Evolutionary conservation across 352 stramenopile species (phyloP).

Genomic region (Pythium brachiatum): DNA sequence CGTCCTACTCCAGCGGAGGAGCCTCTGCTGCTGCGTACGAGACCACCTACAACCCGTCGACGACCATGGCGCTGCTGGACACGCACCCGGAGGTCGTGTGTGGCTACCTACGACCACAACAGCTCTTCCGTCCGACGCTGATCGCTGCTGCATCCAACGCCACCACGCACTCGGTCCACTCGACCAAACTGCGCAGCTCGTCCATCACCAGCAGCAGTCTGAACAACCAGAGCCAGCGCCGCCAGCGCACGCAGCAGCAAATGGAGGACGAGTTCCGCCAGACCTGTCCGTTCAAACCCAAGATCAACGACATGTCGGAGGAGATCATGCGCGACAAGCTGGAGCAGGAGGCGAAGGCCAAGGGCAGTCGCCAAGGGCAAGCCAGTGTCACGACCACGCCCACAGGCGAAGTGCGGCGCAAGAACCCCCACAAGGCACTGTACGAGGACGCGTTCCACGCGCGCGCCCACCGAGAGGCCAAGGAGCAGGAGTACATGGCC

Average conservation of each 20-base stretch:
- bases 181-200: slow-evolving; percentile 32
- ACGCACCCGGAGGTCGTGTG: slow-evolving; percentile 37
- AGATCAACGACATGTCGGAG: slow-evolving; percentile 66
- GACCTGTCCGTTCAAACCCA: slow-evolving; percentile 67
- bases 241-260: slow-evolving; percentile 49
- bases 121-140: slow-evolving; percentile 71
- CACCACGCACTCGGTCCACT: slow-evolving; percentile 22
- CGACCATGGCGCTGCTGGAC: slow-evolving; percentile 6
- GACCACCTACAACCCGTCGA: slow-evolving; percentile 11
- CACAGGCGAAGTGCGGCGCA: slow-evolving; percentile 29
- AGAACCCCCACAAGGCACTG: slow-evolving; percentile 57
- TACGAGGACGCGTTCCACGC: slow-evolving; percentile 71
- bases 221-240: slow-evolving; percentile 34
- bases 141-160: slow-evolving; percentile 33
- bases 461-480: slow-evolving; percentile 36
- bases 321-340: slow-evolving; percentile 75
- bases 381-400: slow-evolving; percentile 14
- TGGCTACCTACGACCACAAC: slow-evolving; percentile 49
- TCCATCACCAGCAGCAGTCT: not conserved
- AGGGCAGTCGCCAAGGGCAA: not conserved
- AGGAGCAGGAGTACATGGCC: slow-evolving; percentile 51
- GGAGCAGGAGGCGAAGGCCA: slow-evolving; percentile 35
- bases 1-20: not conserved
- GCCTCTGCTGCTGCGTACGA: slow-evolving; percentile 7
- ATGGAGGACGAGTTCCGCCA: slow-evolving; percentile 66